Conservation (phyloP, 805 yeast species). For the Komagataella mondaviorum region DNA sequence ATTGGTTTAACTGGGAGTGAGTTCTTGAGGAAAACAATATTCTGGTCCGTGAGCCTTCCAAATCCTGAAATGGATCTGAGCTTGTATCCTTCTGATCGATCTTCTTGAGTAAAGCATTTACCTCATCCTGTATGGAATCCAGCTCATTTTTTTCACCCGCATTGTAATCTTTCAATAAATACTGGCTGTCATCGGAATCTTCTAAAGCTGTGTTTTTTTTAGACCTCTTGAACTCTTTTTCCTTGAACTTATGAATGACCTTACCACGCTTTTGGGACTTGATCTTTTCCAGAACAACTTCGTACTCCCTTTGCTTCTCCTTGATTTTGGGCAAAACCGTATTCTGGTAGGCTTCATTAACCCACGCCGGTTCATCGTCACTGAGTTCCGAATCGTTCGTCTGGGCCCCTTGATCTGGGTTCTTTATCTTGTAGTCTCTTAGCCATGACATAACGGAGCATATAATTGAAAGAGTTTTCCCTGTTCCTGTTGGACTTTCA, state of each 20-base stretch:
- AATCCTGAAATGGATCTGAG: constrained; percentile 8
- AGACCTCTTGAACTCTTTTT: constrained; percentile 5
- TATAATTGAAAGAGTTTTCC: constrained; percentile 78
- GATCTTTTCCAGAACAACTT: constrained; percentile 23
- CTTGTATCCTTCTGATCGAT: constrained; percentile 17
- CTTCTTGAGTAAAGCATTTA: constrained; percentile 30
- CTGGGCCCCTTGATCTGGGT: constrained; percentile 5
- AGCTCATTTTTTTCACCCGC: constrained; percentile 12
- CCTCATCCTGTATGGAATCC: constrained; percentile 27
- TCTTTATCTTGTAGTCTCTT: constrained; percentile 22
- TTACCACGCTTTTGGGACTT: constrained; percentile 12
- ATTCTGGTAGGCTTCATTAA: constrained; percentile 16
- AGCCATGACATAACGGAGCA: constrained; percentile 84
- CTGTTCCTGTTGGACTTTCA: constrained; percentile 93
- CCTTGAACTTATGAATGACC: constrained; percentile 11
- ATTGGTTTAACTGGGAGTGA: constrained; percentile 78
- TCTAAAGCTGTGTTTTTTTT: constrained; percentile 2
- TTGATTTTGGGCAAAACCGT: constrained; percentile 17
- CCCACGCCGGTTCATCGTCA: constrained; percentile 29
- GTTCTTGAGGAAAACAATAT: constrained; percentile 76
- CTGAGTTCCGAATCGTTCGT: constrained; percentile 17
- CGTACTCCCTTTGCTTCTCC: constrained; percentile 23
- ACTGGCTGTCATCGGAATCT: background rate
- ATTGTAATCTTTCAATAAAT: background rate
- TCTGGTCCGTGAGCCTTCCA: constrained; percentile 6